phyloP scores from a whole-genome alignment of 805 yeast genomes.

The Zygotorulaspora danielsina region DNA sequence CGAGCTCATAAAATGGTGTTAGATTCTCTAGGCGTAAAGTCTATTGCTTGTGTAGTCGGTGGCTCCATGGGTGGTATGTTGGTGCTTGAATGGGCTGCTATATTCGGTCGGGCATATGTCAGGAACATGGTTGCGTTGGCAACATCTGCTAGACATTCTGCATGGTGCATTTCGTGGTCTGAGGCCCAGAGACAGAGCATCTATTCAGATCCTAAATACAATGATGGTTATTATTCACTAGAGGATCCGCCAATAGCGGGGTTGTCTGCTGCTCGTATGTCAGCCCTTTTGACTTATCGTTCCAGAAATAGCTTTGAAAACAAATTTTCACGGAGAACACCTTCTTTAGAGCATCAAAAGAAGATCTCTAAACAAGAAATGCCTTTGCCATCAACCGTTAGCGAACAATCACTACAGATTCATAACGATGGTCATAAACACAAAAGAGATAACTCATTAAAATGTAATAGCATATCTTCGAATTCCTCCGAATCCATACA shows the following conservation, averaged over 20 bases:
- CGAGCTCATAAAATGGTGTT: conserved; percentile 69
- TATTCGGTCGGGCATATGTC: conserved; percentile 66
- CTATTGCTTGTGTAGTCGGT: conserved; percentile 82
- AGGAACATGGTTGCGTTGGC: conserved; percentile 76
- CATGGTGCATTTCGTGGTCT: conserved; percentile 99
- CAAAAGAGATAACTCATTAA: conserved; percentile 11
- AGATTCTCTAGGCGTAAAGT: conserved; percentile 73
- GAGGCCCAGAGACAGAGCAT: conserved; percentile 97
- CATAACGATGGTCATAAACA: conserved; percentile 78
- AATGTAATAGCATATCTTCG: conserved; percentile 17
- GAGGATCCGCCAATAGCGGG: conserved; percentile 84
- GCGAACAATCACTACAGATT: conserved; percentile 73
- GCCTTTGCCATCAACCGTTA: conserved; percentile 41
- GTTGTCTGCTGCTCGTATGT: conserved; percentile 94
- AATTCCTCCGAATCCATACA: conserved; percentile 24
- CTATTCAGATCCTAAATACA: conserved; percentile 89
- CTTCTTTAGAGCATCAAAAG: conserved; percentile 40
- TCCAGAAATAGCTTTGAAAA: conserved; percentile 88
- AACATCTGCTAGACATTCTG: conserved; percentile 89
- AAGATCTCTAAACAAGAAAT: conserved; percentile 22
- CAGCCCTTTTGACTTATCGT: conserved; percentile 88
- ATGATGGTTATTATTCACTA: conserved; percentile 78
- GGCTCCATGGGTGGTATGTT: conserved; percentile 99
- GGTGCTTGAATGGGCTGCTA: conserved; percentile 72
- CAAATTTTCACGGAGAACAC: conserved; percentile 81